Base-by-base conservation (phyloP, 768 basidiomycete species). In the Steccherinum ochraceum region DNA sequence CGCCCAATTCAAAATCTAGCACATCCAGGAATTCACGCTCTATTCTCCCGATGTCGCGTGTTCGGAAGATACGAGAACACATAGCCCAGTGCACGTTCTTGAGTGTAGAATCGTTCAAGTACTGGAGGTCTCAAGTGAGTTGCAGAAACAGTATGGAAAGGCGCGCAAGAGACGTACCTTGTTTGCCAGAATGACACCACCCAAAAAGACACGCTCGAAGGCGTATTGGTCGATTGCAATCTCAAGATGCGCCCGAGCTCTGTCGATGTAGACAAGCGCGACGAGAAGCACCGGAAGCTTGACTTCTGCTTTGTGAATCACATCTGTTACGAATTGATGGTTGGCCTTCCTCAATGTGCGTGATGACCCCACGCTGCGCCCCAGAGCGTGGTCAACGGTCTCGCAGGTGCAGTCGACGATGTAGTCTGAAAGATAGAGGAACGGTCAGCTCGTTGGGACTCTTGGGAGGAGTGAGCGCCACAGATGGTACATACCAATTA, bases 41-140 rank as follows among this genome's bases (percentile, higher is more conserved):
- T 61, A 89, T 88, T 56, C 86, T 79, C 42, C 85, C 86, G 24
- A 88, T 79, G 58, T 89, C 87, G 40, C 86, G 79, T 63, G 85
- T 87, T 56, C 86, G 84, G 64, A 89, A 89, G 20, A 89, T 81
- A 26, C 84, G 83, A 0, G 87, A 86, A 67, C 85, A 88, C n/a
- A 86, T 71, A 5, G 86, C 83, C 90, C 90, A 93, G 65, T 93
- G 90, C 46, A 87, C 76, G 69, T 93, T 93, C 75, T 93, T 93
- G 12, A 92, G 77, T 23, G 88, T 89, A 16, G 86, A 90, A 64
- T 94, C 92, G 65, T 93, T 92, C 24, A 88, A 72, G 64, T 93
- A 93, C 81, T 89, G 54, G 13, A 30, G 27, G 30, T n/a, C n/a
- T n/a, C n/a, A n/a, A n/a, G n/a, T n/a, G n/a, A n/a, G n/a, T n/a